These are phyloP conservation scores for Straminergon stramineum DNA, from an alignment of 225 moss, liverwort and hornwort genomes.

Conservation along the genomic window DNA sequence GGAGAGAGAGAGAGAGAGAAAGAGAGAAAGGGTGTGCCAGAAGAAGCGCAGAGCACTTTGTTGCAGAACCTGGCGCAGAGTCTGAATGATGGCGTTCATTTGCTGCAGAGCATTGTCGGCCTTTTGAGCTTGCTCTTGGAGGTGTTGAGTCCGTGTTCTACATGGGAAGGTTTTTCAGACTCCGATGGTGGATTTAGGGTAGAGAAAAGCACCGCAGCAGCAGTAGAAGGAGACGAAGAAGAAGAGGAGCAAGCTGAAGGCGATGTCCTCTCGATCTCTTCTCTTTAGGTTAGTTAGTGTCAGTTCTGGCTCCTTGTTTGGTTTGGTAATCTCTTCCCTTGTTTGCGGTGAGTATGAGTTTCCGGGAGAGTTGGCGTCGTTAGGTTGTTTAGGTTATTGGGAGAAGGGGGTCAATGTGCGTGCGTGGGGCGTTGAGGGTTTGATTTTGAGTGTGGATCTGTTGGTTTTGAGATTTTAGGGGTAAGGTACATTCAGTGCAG, in stretches of 20 bases:
- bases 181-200: conserved; percentile 1
- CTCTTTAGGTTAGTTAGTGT: not conserved
- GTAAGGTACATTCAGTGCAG: not conserved
- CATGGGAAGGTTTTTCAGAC: not conserved
- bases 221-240: not conserved
- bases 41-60: not conserved
- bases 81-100: not conserved
- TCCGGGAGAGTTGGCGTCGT: not conserved
- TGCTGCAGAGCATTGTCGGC: not conserved
- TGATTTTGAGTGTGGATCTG: not conserved
- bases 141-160: not conserved
- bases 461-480: not conserved
- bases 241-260: not conserved
- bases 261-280: not conserved
- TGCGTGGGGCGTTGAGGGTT: not conserved
- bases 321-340: not conserved
- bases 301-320: not conserved
- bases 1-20: not conserved
- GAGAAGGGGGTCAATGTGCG: not conserved
- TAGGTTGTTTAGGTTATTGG: not conserved
- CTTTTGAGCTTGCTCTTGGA: not conserved
- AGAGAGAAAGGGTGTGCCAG: not conserved
- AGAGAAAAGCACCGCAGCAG: not conserved
- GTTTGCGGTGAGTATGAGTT: not conserved
- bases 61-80: conserved; percentile 2